phyloP scores from a whole-genome alignment of 2,329 filamentous ascomycete species.

The Chalaropsis ovoidea region DNA sequence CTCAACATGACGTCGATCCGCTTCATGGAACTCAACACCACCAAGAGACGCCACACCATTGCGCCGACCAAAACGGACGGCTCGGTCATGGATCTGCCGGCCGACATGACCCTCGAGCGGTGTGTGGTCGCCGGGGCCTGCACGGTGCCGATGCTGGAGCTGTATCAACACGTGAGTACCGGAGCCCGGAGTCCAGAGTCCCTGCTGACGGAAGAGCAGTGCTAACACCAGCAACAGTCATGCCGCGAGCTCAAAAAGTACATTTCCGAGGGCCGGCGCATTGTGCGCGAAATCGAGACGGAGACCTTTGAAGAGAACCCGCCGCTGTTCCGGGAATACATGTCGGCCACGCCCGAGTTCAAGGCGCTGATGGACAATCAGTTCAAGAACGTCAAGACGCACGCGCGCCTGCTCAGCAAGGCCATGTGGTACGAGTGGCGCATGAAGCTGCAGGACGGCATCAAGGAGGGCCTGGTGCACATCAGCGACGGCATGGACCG shows the following conservation, averaged over 20 bases:
- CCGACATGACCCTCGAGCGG: constrained; percentile 55
- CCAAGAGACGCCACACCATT: constrained; percentile 78
- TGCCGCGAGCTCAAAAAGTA: constrained; percentile 95
- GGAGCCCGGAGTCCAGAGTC: too few relatives aligned
- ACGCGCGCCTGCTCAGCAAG: constrained; percentile 81
- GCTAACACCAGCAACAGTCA: constrained; percentile 46
- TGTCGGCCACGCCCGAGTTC: constrained; percentile 72
- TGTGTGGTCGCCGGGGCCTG: constrained; percentile 83
- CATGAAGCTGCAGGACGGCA: constrained; percentile 69
- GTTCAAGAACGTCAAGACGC: constrained; percentile 93
- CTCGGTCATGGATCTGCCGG: constrained; percentile 35
- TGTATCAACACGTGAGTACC: constrained; percentile 54
- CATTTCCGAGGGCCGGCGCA: constrained; percentile 81
- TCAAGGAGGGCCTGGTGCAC: constrained; percentile 68
- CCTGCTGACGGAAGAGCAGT: too few relatives aligned
- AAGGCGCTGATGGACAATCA: constrained; percentile 87
- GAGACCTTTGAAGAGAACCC: constrained; percentile 88
- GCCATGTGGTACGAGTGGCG: constrained; percentile 98
- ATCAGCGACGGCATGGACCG: constrained; percentile 66
- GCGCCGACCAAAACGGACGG: constrained; percentile 45
- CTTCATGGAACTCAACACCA: constrained; percentile 97
- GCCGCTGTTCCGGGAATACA: constrained; percentile 81
- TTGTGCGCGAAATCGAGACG: constrained; percentile 81
- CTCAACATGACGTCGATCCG: constrained; percentile 90
- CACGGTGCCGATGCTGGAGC: constrained; percentile 81